Percentiles rank a stretch among this genome's conserved stretches.
Evolutionary conservation across 2,329 filamentous ascomycete genomes (phyloP).

Genomic region (Cytospora schulzeri): DNA sequence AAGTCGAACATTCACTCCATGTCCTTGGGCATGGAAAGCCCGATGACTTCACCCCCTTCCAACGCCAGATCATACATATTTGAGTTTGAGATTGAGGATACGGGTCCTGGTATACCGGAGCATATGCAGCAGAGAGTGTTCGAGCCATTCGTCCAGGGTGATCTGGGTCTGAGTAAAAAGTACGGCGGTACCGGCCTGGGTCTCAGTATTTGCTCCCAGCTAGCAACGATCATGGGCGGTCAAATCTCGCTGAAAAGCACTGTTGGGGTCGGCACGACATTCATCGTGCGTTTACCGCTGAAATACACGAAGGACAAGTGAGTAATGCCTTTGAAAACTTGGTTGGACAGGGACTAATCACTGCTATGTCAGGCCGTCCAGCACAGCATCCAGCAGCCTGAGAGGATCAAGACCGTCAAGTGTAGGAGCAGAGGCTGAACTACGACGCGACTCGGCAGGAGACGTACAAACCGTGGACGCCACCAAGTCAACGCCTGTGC

Average conservation of each 20-base stretch:
- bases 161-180: constrained; percentile 84
- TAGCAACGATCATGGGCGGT: constrained; percentile 82
- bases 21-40: constrained; percentile 50
- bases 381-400: constrained; percentile 57
- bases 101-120: constrained; percentile 80
- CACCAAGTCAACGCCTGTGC: constrained; percentile 41
- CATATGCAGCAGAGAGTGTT: constrained; percentile 82
- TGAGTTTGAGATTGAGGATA: constrained; percentile 88
- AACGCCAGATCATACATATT: constrained; percentile 71
- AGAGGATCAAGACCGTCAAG: constrained; percentile 51
- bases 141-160: constrained; percentile 93
- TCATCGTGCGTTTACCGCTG: constrained; percentile 81
- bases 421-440: constrained; percentile 47
- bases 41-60: constrained; percentile 61
- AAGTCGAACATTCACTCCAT: constrained; percentile 51
- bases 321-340: constrained; percentile 31
- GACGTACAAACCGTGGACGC: constrained; percentile 32
- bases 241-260: constrained; percentile 71
- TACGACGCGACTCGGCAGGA: constrained; percentile 34
- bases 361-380: constrained; percentile 45
- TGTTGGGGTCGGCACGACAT: constrained; percentile 74
- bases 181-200: constrained; percentile 88
- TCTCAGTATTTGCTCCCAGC: constrained; percentile 84
- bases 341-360: neutral
- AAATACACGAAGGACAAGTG: constrained; percentile 72